These are phyloP conservation scores for Trichoderma lentiforme DNA, from an alignment of 2,329 filamentous ascomycete species.

Conservation along the genomic window DNA sequence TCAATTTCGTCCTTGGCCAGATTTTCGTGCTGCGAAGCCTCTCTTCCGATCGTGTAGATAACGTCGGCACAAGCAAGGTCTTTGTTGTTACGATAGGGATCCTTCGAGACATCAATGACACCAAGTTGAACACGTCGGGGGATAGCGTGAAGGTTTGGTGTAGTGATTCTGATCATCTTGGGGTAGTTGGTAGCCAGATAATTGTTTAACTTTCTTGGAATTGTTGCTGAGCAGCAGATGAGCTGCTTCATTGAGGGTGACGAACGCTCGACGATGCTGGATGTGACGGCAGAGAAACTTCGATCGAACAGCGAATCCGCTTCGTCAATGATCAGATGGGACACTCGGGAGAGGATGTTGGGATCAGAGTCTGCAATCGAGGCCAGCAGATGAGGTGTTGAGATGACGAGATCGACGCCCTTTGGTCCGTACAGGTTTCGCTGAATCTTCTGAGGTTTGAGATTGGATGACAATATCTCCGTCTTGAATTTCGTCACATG, in stretches of 20 bases:
- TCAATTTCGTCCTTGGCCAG: constrained; percentile 55
- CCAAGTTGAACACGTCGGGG: constrained; percentile 91
- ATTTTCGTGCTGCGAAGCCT: constrained; percentile 58
- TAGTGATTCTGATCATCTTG: constrained; percentile 79
- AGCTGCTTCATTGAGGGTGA: constrained; percentile 80
- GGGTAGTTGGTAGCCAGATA: constrained; percentile 81
- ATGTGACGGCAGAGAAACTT: constrained; percentile 82
- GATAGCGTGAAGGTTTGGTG: constrained; percentile 93
- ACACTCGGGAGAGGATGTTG: constrained; percentile 87
- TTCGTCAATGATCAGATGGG: constrained; percentile 87
- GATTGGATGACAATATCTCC: constrained; percentile 74
- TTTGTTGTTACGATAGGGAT: constrained; percentile 94
- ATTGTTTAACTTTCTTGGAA: constrained; percentile 82
- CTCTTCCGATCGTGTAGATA: constrained; percentile 89
- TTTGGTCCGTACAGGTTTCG: constrained; percentile 75
- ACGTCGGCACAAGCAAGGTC: constrained; percentile 89
- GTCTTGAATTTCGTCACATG: constrained; percentile 86
- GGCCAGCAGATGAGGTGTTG: constrained; percentile 84
- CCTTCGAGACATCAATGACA: constrained; percentile 84
- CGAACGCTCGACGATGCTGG: constrained; percentile 75
- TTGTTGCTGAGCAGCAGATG: constrained; percentile 92
- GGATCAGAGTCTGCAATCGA: constrained; percentile 88
- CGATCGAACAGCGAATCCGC: constrained; percentile 94
- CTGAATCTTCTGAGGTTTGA: constrained; percentile 75
- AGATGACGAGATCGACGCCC: constrained; percentile 81